These are phyloP conservation scores for Falciphora oryzae DNA, from an alignment of 2,329 filamentous ascomycete genomes.

Conservation along the genomic window DNA sequence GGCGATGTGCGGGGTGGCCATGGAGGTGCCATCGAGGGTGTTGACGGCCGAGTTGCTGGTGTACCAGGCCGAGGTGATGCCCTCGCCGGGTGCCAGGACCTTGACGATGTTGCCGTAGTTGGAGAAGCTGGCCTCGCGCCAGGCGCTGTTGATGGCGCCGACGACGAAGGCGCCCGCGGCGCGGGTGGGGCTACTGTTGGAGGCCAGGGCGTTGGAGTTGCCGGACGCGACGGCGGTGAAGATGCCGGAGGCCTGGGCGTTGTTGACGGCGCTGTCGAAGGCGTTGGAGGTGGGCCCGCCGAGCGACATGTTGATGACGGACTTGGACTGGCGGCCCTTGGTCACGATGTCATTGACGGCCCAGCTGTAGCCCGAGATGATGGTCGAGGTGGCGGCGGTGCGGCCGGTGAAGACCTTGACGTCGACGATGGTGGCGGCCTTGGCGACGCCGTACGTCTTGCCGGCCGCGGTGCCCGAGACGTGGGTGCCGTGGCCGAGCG, in stretches of 20 bases:
- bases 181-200: conserved; percentile 41
- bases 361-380: conserved; percentile 37
- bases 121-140: conserved; percentile 41
- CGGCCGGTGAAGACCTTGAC: conserved; percentile 38
- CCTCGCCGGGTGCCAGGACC: conserved; percentile 45
- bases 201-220: conserved; percentile 41
- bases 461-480: conserved; percentile 39
- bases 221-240: conserved; percentile 52
- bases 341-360: conserved; percentile 29
- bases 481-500: conserved; percentile 42
- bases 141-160: conserved; percentile 37
- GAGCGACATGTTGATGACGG: conserved; percentile 54
- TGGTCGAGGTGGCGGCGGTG: conserved; percentile 28
- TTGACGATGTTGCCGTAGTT: conserved; percentile 47
- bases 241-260: conserved; percentile 38
- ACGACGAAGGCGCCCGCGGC: conserved; percentile 45
- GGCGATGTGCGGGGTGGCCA: conserved; percentile 30
- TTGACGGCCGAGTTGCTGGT: conserved; percentile 31
- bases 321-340: conserved; percentile 33
- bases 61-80: conserved; percentile 43
- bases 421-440: conserved; percentile 35
- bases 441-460: conserved; percentile 38
- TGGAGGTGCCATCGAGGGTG: conserved; percentile 42
- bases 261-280: conserved; percentile 45
- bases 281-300: conserved; percentile 40